Conservation (phyloP, 163 green algal genomes). For the Scenedesmus sp. region DNA sequence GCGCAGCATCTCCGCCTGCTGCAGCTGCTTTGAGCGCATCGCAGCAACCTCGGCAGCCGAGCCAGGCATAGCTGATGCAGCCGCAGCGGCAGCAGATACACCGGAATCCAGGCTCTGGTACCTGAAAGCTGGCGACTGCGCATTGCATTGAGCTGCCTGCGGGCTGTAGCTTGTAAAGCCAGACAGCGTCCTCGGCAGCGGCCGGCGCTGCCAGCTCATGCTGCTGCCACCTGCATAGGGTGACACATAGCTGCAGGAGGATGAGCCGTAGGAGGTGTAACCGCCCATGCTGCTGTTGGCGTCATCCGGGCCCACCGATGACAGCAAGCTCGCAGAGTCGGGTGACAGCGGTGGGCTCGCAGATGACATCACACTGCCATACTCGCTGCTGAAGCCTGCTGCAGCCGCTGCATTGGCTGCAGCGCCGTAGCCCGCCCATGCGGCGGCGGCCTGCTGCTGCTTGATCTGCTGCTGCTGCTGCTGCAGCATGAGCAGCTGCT, state of each 20-base stretch:
- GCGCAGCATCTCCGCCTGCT: neutral
- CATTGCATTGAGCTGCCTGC: neutral
- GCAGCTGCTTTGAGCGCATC: neutral
- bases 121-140: neutral
- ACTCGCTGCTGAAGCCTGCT: neutral
- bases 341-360: conserved; percentile 30
- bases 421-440: conserved; percentile 12
- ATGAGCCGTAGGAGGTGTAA: neutral
- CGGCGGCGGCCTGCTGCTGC: conserved; percentile 27
- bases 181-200: conserved; percentile 16
- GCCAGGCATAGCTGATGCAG: neutral
- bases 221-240: neutral
- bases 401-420: conserved; percentile 5
- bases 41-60: neutral
- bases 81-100: neutral
- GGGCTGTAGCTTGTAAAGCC: neutral
- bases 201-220: neutral
- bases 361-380: conserved; percentile 8
- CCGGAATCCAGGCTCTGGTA: conserved; percentile 29
- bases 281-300: neutral
- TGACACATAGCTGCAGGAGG: neutral
- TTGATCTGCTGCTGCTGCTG: conserved; percentile 20
- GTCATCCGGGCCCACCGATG: neutral
- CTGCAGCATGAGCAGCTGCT: neutral
- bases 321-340: neutral